These are phyloP conservation scores for Teunomyces atbi DNA, from an alignment of 805 yeast species.

Conservation along the genomic window DNA sequence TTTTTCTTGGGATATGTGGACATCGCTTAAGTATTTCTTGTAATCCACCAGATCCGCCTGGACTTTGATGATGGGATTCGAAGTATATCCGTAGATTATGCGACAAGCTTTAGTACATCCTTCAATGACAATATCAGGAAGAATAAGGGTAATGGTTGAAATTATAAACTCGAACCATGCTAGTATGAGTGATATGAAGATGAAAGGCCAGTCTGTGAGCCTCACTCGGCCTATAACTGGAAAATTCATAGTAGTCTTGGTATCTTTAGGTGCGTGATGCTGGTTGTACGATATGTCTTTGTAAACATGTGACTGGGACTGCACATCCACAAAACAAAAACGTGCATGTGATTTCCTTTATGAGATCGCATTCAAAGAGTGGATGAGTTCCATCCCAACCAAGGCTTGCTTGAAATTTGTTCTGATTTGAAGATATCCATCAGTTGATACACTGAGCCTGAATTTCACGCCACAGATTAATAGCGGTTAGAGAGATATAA, in stretches of 20 bases:
- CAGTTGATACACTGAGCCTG: no score
- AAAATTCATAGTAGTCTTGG: slow-evolving; percentile 7
- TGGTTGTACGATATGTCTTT: not conserved
- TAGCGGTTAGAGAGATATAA: not conserved
- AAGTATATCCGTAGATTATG: slow-evolving; percentile 24
- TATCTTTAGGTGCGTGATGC: not conserved
- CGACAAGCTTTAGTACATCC: slow-evolving; percentile 30
- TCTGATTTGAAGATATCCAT: no score
- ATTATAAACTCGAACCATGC: slow-evolving; percentile 51
- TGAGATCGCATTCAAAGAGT: no score
- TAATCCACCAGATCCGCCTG: slow-evolving; percentile 16
- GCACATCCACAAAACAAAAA: not conserved
- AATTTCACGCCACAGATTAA: no score
- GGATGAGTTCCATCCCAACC: no score
- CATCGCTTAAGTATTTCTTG: slow-evolving; percentile 20
- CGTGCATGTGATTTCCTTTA: not conserved
- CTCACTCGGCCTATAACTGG: slow-evolving; percentile 37
- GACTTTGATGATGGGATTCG: slow-evolving; percentile 21
- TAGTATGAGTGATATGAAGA: slow-evolving; percentile 41
- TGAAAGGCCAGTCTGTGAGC: slow-evolving; percentile 49
- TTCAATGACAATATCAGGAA: slow-evolving; percentile 44
- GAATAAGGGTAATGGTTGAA: slow-evolving; percentile 41
- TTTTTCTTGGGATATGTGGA: slow-evolving; percentile 17
- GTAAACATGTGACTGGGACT: slow-evolving; percentile 1
- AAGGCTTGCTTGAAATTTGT: no score